Conservation (phyloP, 768 basidiomycete species). For the Rhodosporidiobolus odoratus region DNA sequence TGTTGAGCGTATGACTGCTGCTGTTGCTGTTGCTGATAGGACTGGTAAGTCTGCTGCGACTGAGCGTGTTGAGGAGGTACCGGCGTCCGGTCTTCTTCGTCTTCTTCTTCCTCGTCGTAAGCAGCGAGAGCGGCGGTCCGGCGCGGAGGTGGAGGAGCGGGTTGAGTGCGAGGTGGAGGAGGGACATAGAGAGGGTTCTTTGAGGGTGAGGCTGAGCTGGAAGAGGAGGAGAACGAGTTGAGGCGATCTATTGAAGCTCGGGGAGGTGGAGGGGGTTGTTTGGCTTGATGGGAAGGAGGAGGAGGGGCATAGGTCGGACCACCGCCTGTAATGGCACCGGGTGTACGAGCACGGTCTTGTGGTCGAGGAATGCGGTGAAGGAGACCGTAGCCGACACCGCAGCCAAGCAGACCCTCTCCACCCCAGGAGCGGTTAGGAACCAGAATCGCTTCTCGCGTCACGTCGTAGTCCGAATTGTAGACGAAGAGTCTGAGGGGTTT, state of each 20-base stretch:
- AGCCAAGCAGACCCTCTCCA: slow-evolving; percentile 88
- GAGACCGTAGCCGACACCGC: slow-evolving; percentile 83
- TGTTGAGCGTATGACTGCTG: not conserved
- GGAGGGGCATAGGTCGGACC: not conserved
- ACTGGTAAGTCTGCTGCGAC: not conserved
- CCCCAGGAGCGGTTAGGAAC: slow-evolving; percentile 98
- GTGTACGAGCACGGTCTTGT: slow-evolving; percentile 52
- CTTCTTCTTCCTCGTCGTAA: not conserved
- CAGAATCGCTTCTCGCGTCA: slow-evolving; percentile 46
- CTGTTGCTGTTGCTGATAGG: not conserved
- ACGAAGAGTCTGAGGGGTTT: slow-evolving; percentile 91
- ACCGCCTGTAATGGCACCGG: not conserved
- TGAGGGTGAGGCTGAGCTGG: not conserved
- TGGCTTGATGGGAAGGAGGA: slow-evolving; percentile 25
- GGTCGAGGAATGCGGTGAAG: slow-evolving; percentile 87
- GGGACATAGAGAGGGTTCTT: not conserved
- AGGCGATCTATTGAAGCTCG: too few relatives aligned
- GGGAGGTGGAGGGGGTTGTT: slow-evolving; percentile 15
- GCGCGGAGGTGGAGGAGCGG: not conserved
- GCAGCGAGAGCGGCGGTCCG: slow-evolving; percentile 8
- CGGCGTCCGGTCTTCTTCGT: not conserved
- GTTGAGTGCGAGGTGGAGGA: not conserved
- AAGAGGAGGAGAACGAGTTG: not conserved
- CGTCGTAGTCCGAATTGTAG: slow-evolving; percentile 97
- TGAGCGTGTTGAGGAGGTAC: not conserved